Conservation (phyloP, 805 yeast genomes). For the Wickerhamomyces bisporus region DNA sequence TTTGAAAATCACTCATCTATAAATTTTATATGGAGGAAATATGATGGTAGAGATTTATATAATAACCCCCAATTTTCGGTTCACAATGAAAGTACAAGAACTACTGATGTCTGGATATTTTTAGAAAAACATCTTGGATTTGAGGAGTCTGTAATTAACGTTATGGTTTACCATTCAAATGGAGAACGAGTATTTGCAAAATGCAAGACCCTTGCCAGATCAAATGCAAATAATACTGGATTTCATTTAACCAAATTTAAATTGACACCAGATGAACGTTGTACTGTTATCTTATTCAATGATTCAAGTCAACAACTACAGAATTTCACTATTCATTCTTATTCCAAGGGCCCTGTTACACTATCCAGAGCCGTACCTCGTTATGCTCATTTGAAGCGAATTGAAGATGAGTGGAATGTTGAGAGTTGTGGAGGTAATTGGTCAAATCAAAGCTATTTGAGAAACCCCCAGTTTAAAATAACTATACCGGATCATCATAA, state of each 20-base stretch:
- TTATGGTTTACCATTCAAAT: conserved; percentile 25
- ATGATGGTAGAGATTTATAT: conserved; percentile 9
- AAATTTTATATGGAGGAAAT: conserved; percentile 28
- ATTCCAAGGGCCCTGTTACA: conserved; percentile 8
- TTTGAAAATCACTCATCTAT: conserved; percentile 19
- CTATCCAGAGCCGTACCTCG: conserved; percentile 30
- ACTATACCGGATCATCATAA: conserved; percentile 20
- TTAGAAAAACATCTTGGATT: conserved; percentile 43
- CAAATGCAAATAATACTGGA: conserved; percentile 33
- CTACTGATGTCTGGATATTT: conserved; percentile 39
- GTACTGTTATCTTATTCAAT: conserved; percentile 25
- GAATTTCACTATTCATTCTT: conserved; percentile 19
- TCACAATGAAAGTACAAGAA: conserved; percentile 24
- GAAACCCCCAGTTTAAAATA: conserved; percentile 51
- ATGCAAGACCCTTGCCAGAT: conserved; percentile 2
- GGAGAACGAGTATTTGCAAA: conserved; percentile 26
- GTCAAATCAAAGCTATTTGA: conserved; percentile 38
- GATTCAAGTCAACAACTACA: conserved; percentile 5
- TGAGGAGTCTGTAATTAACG: conserved; percentile 17
- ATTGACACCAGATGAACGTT: conserved; percentile 22
- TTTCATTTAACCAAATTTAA: conserved; percentile 31
- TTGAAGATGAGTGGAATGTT: conserved; percentile 41
- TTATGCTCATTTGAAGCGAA: conserved; percentile 16
- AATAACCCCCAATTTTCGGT: conserved; percentile 42
- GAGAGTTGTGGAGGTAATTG: conserved; percentile 51